Base-by-base conservation (phyloP, 2,329 filamentous ascomycete genomes). In the Penicillium sp. region DNA sequence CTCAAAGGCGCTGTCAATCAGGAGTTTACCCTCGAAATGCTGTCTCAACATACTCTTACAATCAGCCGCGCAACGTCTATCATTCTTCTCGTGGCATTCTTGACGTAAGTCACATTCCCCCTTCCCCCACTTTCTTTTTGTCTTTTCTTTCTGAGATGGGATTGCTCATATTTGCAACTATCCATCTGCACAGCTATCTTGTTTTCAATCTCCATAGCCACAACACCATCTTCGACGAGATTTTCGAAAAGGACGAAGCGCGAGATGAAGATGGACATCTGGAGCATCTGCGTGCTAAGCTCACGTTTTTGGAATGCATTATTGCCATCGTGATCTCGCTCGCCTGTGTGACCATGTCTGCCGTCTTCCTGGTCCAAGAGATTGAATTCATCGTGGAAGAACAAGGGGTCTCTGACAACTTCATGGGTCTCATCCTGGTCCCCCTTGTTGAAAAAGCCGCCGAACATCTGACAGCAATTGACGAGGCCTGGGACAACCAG, bases 391-490 rank as follows among this genome's bases (percentile, higher is more conserved):
- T 84, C 37, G 81, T 83, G 18, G 71, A 76, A 18, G 71, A 76
- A 37, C 69, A 68, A 26, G 66, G 72, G 26, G 71, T 83, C 36
- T 74, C 74, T 1, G 79, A 83, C 55, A 75, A 76, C 28, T 84
- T 84, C 53, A 71, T 84, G 52, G 80, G 88, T 59, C 73, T 94
- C 34, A 91, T 93, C 55, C 76, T 94, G 1, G 79, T 93, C 12
- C 72, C 87, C 4, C 76, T 94, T 0, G 88, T 93, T 5, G 89
- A 94, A 64, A 94, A 95, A 68, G 84, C 86, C 3, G 88, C 88
- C 9, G 88, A 94, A 67, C 88, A 94, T 68, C 73, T 94, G 40
- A 90, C 86, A 2, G 86, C 88, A 37, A 76, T 94, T 49, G 87
- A 93, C 58, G 88, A 94, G 75, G 88, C 88, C 25, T 91, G 83